Base-by-base conservation (phyloP, 495 filamentous ascomycete species). In the Pyrenula aspistea region DNA sequence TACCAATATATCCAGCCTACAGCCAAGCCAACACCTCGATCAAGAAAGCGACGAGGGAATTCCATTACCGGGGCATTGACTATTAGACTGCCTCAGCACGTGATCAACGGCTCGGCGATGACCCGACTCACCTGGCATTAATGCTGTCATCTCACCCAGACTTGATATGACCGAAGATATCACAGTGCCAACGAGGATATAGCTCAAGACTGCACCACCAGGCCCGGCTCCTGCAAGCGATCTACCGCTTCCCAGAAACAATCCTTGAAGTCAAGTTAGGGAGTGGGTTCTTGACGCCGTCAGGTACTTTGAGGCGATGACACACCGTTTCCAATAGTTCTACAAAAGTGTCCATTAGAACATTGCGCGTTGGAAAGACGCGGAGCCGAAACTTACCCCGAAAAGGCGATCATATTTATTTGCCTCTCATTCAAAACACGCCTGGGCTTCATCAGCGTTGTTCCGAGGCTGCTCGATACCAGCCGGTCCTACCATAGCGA, bases 1-100 rank as follows among this genome's bases (percentile, higher is more conserved):
- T 54, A 78, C 79, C 79, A 83, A 49, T 77, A 77, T 51, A 77
- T 73, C 76, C 76, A 83, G 0, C 75, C 76, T n/a, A 72, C 68
- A 10, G 73, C 74, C 65, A 74, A 77, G 10, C 76, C 76, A 50
- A 79, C 66, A 20, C 71, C 70, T 51, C 67, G 62, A 55, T 76
- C 73, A 8, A 79, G 58, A 57, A 75, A 78, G 2, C 75, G 67
- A 3, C 74, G 65, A 2, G 75, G 67, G 61, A 77, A 78, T 57
- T 78, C 75, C 65, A 77, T 73, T 1, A 77, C 64, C 2, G 75
- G 70, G 22, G 73, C 75, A 56, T 73, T 75, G 47, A 79, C 73
- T n/a, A n/a, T n/a, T n/a, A n/a, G n/a, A n/a, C n/a, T n/a, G n/a
- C n/a, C n/a, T n/a, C n/a, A n/a, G n/a, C n/a, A n/a, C n/a, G n/a